phyloP scores from a whole-genome alignment of 345 rosid genomes.

The Heritiera fomes region DNA sequence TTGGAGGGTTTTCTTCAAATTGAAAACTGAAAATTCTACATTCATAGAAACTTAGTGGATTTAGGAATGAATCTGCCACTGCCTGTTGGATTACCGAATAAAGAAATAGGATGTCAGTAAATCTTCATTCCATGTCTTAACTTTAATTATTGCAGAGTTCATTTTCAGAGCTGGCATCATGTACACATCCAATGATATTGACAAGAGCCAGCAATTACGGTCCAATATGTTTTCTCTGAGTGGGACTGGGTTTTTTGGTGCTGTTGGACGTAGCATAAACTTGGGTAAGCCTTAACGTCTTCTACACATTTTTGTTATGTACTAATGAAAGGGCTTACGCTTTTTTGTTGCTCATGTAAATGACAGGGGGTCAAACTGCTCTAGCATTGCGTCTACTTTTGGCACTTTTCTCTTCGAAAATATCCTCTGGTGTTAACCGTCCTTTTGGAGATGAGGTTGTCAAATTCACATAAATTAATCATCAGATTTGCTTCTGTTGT shows the following conservation, averaged over 20 bases:
- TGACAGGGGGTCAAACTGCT: constrained; percentile 82
- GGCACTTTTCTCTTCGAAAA: constrained; percentile 78
- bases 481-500: neutral
- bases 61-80: neutral
- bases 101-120: neutral
- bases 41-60: neutral
- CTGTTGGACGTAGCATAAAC: constrained; percentile 81
- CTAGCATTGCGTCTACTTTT: constrained; percentile 79
- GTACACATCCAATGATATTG: constrained; percentile 56
- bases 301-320: neutral
- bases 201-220: constrained; percentile 43
- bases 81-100: neutral
- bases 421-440: constrained; percentile 67
- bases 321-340: constrained; percentile 4
- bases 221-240: constrained; percentile 69
- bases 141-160: constrained; percentile 55
- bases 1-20: constrained; percentile 5
- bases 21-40: neutral
- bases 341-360: constrained; percentile 20
- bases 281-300: constrained; percentile 50
- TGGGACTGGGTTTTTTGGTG: constrained; percentile 79
- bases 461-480: neutral
- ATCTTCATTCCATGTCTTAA: constrained; percentile 35
- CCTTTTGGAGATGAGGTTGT: constrained; percentile 89
- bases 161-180: constrained; percentile 94